These are phyloP conservation scores for Globisporangium lucens DNA, from an alignment of 352 stramenopile species.

Conservation along the genomic window DNA sequence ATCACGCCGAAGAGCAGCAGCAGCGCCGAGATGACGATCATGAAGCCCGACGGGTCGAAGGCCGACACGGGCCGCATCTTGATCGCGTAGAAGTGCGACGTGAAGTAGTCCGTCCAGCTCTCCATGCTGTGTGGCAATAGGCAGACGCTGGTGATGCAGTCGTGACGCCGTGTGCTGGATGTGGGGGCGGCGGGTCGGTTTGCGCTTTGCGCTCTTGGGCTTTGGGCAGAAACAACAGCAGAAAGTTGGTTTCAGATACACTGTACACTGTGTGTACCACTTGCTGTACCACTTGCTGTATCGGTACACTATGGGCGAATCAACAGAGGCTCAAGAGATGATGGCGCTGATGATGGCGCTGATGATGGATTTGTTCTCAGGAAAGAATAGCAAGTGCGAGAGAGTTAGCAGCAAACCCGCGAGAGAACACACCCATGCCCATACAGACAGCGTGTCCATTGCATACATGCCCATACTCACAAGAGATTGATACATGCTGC, in stretches of 20 bases:
- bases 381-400: neutral
- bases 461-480: neutral
- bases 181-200: neutral
- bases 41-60: conserved; percentile 84
- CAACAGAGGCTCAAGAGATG: neutral
- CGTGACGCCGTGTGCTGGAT: neutral
- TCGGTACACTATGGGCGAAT: neutral
- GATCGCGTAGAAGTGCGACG: conserved; percentile 83
- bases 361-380: neutral
- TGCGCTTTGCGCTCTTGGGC: neutral
- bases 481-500: neutral
- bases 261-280: neutral
- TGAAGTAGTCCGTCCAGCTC: conserved; percentile 73
- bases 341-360: neutral
- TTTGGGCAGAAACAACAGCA: neutral
- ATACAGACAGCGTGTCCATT: neutral
- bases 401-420: neutral
- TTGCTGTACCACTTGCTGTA: neutral
- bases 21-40: conserved; percentile 74
- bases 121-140: conserved; percentile 31
- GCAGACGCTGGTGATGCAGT: neutral
- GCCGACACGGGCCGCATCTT: conserved; percentile 81
- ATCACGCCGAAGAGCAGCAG: conserved; percentile 71
- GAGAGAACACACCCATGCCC: neutral
- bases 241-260: neutral